Base-by-base conservation (phyloP, 2,329 filamentous ascomycete genomes). In the Daldinia sp. region DNA sequence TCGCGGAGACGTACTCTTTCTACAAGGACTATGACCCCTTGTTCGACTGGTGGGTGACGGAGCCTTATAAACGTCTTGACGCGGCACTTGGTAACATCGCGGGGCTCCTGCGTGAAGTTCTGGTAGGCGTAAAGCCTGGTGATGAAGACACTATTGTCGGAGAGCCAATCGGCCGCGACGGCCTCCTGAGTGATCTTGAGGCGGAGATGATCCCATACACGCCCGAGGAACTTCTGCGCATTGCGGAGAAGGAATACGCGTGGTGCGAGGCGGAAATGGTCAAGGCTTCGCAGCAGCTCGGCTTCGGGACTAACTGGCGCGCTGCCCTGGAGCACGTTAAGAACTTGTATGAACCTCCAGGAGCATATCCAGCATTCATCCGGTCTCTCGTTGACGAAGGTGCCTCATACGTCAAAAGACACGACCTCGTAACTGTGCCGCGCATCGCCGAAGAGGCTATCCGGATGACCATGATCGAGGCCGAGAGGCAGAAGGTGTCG, bases 201-300 rank as follows among this genome's bases (percentile, higher is more conserved):
- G 82, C 83, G 0, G 87, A 89, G 74, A 84, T 87, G 81, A 87
- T 89, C 56, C 83, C 85, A 0, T 89, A 89, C 71, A 81, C 83
- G 0, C 87, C 87, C 0, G 85, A 88, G 63, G 84, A 89, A 73
- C 78, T 89, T 2, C 80, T 89, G 46, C 67, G 74, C 0, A 84
- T 89, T 26, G 86, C 83, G 2, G 78, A 85, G 53, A 78, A 79
- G 26, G 84, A 88, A 62, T 88, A 85, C 73, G 73, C 74, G 2
- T 89, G 87, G 87, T 89, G 87, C 73, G 81, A 87, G 59, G 67
- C 48, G 3, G 85, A 89, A 75, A 87, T 89, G 83, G 81, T 82
- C 58, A 81, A 81, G 30, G 86, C 86, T 0, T 82, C 86, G 0
- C 61, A 72, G 2, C 80, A 83, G 33, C 79, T 89, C 30, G 85